These are phyloP conservation scores for Kluyveromyces marxianus DNA, from an alignment of 1,139 yeast genomes.

Conservation along the genomic window DNA sequence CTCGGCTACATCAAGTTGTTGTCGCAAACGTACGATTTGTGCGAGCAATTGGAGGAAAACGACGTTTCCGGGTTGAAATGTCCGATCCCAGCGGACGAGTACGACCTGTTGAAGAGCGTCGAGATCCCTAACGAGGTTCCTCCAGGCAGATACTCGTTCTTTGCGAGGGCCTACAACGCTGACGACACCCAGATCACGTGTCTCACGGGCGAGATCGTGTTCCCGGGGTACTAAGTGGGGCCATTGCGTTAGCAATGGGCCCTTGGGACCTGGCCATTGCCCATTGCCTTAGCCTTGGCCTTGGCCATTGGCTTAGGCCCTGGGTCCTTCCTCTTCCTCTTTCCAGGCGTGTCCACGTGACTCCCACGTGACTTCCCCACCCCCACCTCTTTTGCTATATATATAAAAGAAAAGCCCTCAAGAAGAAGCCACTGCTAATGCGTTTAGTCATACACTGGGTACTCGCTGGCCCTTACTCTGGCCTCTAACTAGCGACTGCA, in stretches of 20 bases:
- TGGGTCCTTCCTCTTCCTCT: too few relatives aligned
- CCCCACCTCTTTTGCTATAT: background rate
- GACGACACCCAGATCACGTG: constrained; percentile 81
- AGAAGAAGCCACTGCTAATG: background rate
- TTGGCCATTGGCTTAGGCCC: background rate
- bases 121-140: constrained; percentile 92
- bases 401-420: background rate
- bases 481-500: too few relatives aligned
- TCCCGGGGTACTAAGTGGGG: constrained; percentile 33
- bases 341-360: background rate
- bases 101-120: constrained; percentile 59
- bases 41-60: constrained; percentile 78
- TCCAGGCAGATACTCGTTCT: constrained; percentile 82
- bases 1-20: constrained; percentile 85
- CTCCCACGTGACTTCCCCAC: background rate
- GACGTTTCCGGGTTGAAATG: constrained; percentile 56
- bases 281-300: too few relatives aligned
- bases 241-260: background rate
- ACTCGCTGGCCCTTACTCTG: too few relatives aligned
- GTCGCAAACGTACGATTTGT: constrained; percentile 81
- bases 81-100: constrained; percentile 67
- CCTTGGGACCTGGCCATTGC: too few relatives aligned
- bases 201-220: constrained; percentile 69
- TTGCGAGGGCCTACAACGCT: constrained; percentile 81
- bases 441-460: background rate